Evolutionary conservation across 306 rosid species (phyloP), one percentile per base, ranked within the genome.

Genomic region (Pterocarpus santalinus): DNA sequence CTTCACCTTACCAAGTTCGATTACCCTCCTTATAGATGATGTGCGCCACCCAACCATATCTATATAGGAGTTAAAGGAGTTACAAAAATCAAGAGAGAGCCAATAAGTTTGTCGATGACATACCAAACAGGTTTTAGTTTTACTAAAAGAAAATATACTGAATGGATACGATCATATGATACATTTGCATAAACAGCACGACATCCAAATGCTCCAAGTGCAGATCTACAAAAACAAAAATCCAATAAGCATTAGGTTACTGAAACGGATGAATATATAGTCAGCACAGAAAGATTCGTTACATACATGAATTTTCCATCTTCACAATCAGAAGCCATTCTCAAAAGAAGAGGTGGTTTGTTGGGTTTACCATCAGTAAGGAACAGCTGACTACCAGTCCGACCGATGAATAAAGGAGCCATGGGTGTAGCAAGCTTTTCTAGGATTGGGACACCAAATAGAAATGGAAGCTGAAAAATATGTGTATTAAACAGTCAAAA

Each of bases 41-140:
- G 99, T 95, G 75, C 99, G 97, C 99, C 99, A 95, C 67, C 99
- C 99, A 87, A 93, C 99, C 98, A 95, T 93, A 84, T 95, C 99
- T 95, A 83, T 72, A 30, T 74, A 16, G 73, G 75, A 73, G 87
- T 82, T 86, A 84, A 86, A 81, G 89, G 86, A 82, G 84, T 36
- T 22, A 77, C 80, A 38, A 79, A 68, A 62, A 47, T 63, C 28
- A 73, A 68, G 73, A 83, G 43, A 79, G 72, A 61, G 63, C 56
- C 55, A 73, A 82, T 55, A 47, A 75, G 55, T 41, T 68, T 58
- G 83, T 69, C 8, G 22, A 55, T 16, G 61, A 55, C 69, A 71
- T 76, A 57, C 70, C 70, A 67, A 76, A 46, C 55, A 14, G 8
- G 61, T 34, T 62, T 9, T 63, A 17, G 61, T 34, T 62, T 9